Base-by-base conservation (phyloP, 2,329 filamentous ascomycete genomes). In the Aspergillus proliferans region DNA sequence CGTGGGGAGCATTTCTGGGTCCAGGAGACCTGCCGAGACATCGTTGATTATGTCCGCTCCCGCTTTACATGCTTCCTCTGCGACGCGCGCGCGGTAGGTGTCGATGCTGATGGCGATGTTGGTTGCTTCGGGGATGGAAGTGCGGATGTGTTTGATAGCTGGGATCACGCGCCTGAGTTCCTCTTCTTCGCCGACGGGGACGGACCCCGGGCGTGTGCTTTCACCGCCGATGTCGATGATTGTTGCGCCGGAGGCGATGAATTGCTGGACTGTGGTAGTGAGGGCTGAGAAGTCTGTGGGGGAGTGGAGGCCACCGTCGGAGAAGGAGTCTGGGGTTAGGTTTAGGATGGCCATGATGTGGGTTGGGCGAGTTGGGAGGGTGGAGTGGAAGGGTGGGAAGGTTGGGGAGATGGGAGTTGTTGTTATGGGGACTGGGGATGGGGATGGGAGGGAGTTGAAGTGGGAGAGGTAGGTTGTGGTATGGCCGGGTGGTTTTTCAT, bases 1-100 rank as follows among this genome's bases (percentile, higher is more conserved):
- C 0, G 87, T 90, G 12, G 83, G 61, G 0, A 98, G 80, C 90
- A 98, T 97, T 0, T 79, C 77, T 0, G 81, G 72, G 65, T 97
- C 93, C 45, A 95, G 75, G 3, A 76, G 65, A 3, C 93, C 93
- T 1, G 86, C 89, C 0, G 89, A 94, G 33, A 98, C 84, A 68
- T 98, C 93, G 71, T 98, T 98, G 71, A 98, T 83, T 54, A 98
- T 87, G 65, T 96, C 85, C 6, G 91, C 92, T 45, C 93, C 93
- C 4, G 85, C 87, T 22, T 76, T 72, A 49, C 93, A 77, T 15
- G 89, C 88, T 18, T 82, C 82, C 59, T 84, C 80, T 2, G 92
- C 93, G 1, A 98, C 92, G 1, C 76, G 73, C 0, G 92, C 87
- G 28, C 89, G 87, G 72, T 95, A 98, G 3, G 93, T 98, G 72